Evolutionary conservation across 768 basidiomycete genomes (phyloP), one percentile per base, ranked within the genome.

Genomic region (Leccinum subtestaceum): DNA sequence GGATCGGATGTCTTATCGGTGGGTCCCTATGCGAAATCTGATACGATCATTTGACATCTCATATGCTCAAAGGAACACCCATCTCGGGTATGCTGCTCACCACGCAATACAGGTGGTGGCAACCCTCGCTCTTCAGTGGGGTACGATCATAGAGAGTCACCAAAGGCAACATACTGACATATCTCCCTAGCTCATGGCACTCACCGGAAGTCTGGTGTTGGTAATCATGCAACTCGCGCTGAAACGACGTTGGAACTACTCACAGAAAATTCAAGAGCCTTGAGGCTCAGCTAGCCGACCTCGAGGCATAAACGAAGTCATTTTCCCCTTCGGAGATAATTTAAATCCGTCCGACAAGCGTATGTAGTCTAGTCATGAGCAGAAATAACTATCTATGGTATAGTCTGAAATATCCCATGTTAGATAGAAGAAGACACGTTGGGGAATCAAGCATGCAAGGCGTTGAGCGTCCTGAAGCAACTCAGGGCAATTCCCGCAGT

Each of bases 381-480:
- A 9, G n/a, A 51, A n/a, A 32, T 52, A 52, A 36, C 13, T 4
- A 55, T 47, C 34, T 19, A 57, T 7, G n/a, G 32, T 21, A 45
- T 29, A 27, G 21, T 45, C 21, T 25, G 31, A 13, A 55, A 49
- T 32, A 3, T 13, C 21, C 50, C 25, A 2, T 43, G 36, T 55
- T 17, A 1, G n/a, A 29, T 21, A 38, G 5, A 12, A 15, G 38
- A 27, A 27, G 27, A 15, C 2, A 5, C 15, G 29, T 9, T 13
- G 3, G 23, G 49, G 6, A n/a, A 56, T 60, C 45, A 73, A 29
- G 73, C 62, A 60, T 89, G 89, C 10, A 88, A 63, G 17, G 69
- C 66, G 65, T 93, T 93, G 53, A 93, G 71, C 2, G 71, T 57
- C 68, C 78, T 76, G 67, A 93, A 88, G 5, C 82, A 82, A 11